Evolutionary conservation across 2,329 filamentous ascomycete genomes (phyloP), one percentile per base, ranked within the genome.

Genomic region (Cordyceps fumosorosea): DNA sequence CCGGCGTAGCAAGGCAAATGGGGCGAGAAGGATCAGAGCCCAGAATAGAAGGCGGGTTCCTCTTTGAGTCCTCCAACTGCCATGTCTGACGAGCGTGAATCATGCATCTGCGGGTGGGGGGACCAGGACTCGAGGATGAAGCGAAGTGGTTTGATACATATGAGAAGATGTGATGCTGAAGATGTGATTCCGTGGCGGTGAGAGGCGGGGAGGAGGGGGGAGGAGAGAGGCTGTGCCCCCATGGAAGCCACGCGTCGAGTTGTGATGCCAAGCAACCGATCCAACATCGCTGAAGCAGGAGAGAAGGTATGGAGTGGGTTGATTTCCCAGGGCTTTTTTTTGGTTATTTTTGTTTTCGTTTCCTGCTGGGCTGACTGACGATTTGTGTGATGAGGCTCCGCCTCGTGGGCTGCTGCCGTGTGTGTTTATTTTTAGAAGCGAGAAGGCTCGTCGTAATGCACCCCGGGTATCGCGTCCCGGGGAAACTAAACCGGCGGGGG

Each of bases 381-480:
- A 37, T 37, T 12, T 37, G 12, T 37, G 10, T 37, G 34, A 37
- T 14, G 34, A 29, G 29, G 34, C 34, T 37, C 6, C 34, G 34
- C 34, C 34, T 14, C 34, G n/a, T 48, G n/a, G 26, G 7, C 7
- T 48, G 45, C 22, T 29, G 26, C 12, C 22, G 52, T 37, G 22
- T 48, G 14, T 50, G 22, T n/a, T 34, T 52, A 51, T 59, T 59
- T 59, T 59, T 51, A 51, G 47, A 59, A 59, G 7, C 32, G 18
- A 7, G 47, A 29, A 29, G 7, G 50, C 50, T 32, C 11, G 48
- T 22, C 40, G 4, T 5, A n/a, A 32, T 11, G 4, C 40, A 47
- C 54, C 8, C n/a, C 56, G 56, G 56, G 29, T 51, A 51, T 59
- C 56, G 56, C 16, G 56, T 22, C 42, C 42, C 55, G 44, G 55